Percentiles rank a stretch among this genome's conserved stretches.
Evolutionary conservation across 2,329 filamentous ascomycete species (phyloP).

Genomic region (Septoria linicola): DNA sequence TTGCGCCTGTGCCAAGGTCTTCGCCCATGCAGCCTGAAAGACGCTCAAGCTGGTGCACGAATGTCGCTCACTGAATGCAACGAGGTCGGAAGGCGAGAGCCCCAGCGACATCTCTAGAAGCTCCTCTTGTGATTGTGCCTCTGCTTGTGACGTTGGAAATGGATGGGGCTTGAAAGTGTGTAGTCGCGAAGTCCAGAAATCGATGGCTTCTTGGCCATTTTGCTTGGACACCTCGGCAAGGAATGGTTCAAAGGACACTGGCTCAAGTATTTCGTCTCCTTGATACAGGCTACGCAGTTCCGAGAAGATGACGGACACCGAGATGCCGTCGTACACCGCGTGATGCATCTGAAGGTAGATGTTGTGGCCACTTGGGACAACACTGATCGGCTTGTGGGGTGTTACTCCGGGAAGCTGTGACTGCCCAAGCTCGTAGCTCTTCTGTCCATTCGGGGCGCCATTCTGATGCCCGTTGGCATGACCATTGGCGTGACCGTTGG

Average conservation of each 20-base stretch:
- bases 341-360: slow-evolving; percentile 67
- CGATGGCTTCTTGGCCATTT: slow-evolving; percentile 51
- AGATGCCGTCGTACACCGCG: slow-evolving; percentile 81
- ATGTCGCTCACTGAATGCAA: slow-evolving; percentile 52
- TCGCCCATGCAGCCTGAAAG: slow-evolving; percentile 71
- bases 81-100: slow-evolving; percentile 41
- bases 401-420: slow-evolving; percentile 15
- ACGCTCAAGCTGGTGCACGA: slow-evolving; percentile 62
- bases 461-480: slow-evolving; percentile 8
- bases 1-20: slow-evolving; percentile 59
- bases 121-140: slow-evolving; percentile 2
- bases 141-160: slow-evolving; percentile 35
- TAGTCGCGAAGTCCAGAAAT: slow-evolving; percentile 67
- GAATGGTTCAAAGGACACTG: slow-evolving; percentile 63
- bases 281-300: slow-evolving; percentile 65
- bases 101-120: slow-evolving; percentile 6
- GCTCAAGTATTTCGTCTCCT: slow-evolving; percentile 47
- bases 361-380: slow-evolving; percentile 12
- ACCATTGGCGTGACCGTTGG: slow-evolving; percentile 6
- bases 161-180: slow-evolving; percentile 49
- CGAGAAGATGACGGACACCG: slow-evolving; percentile 65
- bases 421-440: neutral
- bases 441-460: neutral
- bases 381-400: slow-evolving; percentile 13
- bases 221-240: slow-evolving; percentile 58